Evolutionary conservation across 768 basidiomycete genomes (phyloP).

Genomic region (Neoboletus magnificus): DNA sequence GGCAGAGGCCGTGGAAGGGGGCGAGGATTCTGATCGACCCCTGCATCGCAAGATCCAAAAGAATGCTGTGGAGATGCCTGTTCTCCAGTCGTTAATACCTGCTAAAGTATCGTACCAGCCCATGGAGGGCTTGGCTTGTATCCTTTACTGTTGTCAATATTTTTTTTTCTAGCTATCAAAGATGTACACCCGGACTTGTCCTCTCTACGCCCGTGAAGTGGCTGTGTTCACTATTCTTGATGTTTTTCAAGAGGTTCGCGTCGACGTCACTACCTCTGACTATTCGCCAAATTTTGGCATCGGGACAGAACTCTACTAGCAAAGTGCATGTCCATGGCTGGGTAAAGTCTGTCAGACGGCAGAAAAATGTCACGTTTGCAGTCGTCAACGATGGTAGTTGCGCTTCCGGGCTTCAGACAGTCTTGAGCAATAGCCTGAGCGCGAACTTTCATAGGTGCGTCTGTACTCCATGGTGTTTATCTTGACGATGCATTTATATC

Average conservation of each 20-base stretch:
- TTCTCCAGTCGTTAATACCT: constrained; percentile 20
- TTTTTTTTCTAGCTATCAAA: neutral
- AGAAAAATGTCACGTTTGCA: constrained; percentile 87
- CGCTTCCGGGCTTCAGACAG: constrained; percentile 69
- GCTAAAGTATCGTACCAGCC: constrained; percentile 22
- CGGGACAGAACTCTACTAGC: constrained; percentile 4
- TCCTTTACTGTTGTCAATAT: constrained; percentile 7
- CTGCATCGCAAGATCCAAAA: neutral
- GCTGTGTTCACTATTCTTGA: constrained; percentile 22
- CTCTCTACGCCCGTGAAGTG: constrained; percentile 6
- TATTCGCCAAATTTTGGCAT: constrained; percentile 38
- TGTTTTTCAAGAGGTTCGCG: constrained; percentile 29
- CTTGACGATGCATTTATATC: neutral
- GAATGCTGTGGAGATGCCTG: neutral
- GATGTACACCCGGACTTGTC: neutral
- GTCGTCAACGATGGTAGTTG: constrained; percentile 81
- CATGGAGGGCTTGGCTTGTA: constrained; percentile 22
- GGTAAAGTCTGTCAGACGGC: constrained; percentile 80
- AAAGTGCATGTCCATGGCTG: constrained; percentile 64
- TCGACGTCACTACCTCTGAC: constrained; percentile 32
- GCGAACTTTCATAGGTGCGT: constrained; percentile 20
- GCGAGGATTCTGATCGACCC: constrained; percentile 34
- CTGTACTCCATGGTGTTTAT: neutral
- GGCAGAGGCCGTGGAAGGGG: constrained; percentile 54
- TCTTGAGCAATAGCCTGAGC: constrained; percentile 43